A percentile compares a stretch with the other conserved stretches of the same genome.
Conservation (phyloP, 768 basidiomycete genomes). For the Tylopilus felleus region DNA sequence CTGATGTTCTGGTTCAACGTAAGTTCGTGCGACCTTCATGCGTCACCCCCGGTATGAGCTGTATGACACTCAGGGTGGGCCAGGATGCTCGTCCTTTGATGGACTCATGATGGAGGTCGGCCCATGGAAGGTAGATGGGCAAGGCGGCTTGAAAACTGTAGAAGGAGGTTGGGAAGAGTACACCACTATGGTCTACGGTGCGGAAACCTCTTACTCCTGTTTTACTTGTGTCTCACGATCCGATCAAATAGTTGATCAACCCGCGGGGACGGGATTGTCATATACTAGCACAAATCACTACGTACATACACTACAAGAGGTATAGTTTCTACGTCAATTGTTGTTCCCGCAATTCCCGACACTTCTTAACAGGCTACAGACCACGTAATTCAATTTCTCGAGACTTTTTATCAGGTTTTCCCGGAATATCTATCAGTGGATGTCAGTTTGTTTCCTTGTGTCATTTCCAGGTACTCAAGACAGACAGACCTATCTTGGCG, state of each 20-base stretch:
- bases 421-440: constrained; percentile 83
- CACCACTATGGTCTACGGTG: constrained; percentile 88
- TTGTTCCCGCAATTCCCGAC: constrained; percentile 1
- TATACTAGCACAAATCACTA: constrained; percentile 84
- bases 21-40: constrained; percentile 23
- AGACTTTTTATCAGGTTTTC: constrained; percentile 87
- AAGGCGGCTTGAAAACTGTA: constrained; percentile 64
- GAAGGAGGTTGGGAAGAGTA: constrained; percentile 99
- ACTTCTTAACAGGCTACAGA: constrained; percentile 52
- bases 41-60: background rate
- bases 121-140: constrained; percentile 77
- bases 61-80: constrained; percentile 65
- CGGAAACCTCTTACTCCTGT: constrained; percentile 27
- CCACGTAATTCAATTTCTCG: constrained; percentile 81
- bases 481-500: constrained; percentile 87
- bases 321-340: constrained; percentile 24
- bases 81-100: constrained; percentile 96
- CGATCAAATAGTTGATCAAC: constrained; percentile 80
- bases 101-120: constrained; percentile 99
- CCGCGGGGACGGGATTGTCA: constrained; percentile 93
- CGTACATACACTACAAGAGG: constrained; percentile 74
- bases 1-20: constrained; percentile 98
- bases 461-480: constrained; percentile 7
- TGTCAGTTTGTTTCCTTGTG: constrained; percentile 46
- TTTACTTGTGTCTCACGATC: constrained; percentile 8